Conservation (phyloP, 1,284 basidiomycete genomes). For the Exobasidium rhododendri region DNA sequence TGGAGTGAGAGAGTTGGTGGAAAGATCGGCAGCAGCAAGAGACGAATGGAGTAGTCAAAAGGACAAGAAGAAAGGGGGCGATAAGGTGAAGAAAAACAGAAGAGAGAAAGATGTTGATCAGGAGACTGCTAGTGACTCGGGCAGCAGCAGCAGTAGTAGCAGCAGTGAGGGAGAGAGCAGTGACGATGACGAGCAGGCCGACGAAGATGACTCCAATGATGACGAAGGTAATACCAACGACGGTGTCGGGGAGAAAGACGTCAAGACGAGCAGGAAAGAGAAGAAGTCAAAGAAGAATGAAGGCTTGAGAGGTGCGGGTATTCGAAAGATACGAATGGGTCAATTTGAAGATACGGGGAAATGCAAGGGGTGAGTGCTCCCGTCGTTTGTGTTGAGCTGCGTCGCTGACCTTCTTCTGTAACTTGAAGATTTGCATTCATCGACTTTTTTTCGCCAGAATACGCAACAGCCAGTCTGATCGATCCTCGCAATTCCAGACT, state of each 20-base stretch:
- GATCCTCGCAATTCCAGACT: slow-evolving; percentile 80
- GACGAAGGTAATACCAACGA: background rate
- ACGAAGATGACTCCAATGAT: slow-evolving; percentile 9
- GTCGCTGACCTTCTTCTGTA: background rate
- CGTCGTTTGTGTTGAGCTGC: background rate
- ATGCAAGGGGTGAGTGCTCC: slow-evolving; percentile 80
- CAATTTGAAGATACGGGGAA: slow-evolving; percentile 89
- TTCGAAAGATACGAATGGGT: slow-evolving; percentile 85
- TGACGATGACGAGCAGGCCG: slow-evolving; percentile 37
- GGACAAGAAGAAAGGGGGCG: slow-evolving; percentile 3
- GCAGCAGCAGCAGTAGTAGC: slow-evolving; percentile 31
- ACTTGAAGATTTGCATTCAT: slow-evolving; percentile 80
- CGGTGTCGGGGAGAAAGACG: background rate
- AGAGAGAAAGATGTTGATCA: slow-evolving; percentile 2
- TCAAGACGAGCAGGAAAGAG: slow-evolving; percentile 6
- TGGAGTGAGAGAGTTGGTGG: slow-evolving; percentile 69
- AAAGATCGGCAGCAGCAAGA: slow-evolving; percentile 54
- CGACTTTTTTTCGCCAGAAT: slow-evolving; percentile 75
- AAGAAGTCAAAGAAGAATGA: background rate
- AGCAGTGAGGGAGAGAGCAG: slow-evolving; percentile 34
- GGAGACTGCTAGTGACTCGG: slow-evolving; percentile 3
- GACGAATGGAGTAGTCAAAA: slow-evolving; percentile 19
- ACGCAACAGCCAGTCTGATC: slow-evolving; percentile 76
- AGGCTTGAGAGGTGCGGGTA: slow-evolving; percentile 60
- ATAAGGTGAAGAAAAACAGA: slow-evolving; percentile 13